phyloP scores from a whole-genome alignment of 768 basidiomycete genomes.

The Leccinum subgranulosum region DNA sequence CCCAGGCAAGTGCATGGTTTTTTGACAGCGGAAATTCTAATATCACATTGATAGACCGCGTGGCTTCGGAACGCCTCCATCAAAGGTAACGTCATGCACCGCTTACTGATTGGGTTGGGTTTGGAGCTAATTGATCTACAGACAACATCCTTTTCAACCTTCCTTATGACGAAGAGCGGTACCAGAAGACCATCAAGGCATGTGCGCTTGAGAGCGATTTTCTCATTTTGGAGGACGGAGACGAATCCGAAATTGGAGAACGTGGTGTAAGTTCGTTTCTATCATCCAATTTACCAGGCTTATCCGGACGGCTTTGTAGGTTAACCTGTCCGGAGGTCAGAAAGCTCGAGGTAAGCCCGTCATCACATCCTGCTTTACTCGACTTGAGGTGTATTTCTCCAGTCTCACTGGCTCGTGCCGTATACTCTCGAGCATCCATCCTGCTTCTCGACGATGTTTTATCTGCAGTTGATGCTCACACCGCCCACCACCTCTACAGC shows the following conservation, averaged over 20 bases:
- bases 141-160: slow-evolving; percentile 80
- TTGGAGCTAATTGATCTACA: slow-evolving; percentile 27
- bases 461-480: slow-evolving; percentile 76
- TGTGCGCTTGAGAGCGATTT: slow-evolving; percentile 73
- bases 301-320: slow-evolving; percentile 15
- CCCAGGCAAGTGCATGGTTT: slow-evolving; percentile 46
- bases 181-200: slow-evolving; percentile 73
- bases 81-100: slow-evolving; percentile 18
- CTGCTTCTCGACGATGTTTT: slow-evolving; percentile 84
- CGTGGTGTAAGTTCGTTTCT: slow-evolving; percentile 52
- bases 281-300: not conserved
- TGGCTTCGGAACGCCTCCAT: slow-evolving; percentile 73
- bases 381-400: not conserved
- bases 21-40: slow-evolving; percentile 3
- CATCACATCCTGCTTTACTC: not conserved
- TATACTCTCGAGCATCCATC: slow-evolving; percentile 83
- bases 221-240: slow-evolving; percentile 82
- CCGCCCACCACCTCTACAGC: slow-evolving; percentile 77
- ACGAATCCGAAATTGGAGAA: slow-evolving; percentile 85
- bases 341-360: slow-evolving; percentile 56
- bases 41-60: slow-evolving; percentile 37
- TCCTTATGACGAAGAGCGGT: slow-evolving; percentile 70
- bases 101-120: slow-evolving; percentile 31
- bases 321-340: slow-evolving; percentile 50
- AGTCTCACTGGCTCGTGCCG: slow-evolving; percentile 80